A percentile compares a stretch with the other conserved stretches of the same genome.
Evolutionary conservation across 164 flowering plant species (phyloP).

Genomic region (Brasenia schreberi): DNA sequence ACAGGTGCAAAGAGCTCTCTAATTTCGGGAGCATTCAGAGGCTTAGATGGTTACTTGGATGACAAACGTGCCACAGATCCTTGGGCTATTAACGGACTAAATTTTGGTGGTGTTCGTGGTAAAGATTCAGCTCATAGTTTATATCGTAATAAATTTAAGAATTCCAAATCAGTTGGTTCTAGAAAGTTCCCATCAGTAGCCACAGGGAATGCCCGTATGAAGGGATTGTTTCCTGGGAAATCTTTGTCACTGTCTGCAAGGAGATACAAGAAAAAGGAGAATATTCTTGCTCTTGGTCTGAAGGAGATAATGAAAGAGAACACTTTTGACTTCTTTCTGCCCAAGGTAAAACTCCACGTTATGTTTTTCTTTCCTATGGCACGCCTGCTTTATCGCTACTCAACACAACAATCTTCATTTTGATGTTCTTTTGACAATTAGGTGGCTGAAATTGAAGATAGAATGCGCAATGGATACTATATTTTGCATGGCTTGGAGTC

Average conservation of each 20-base stretch:
- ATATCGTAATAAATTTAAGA: constrained; percentile 47
- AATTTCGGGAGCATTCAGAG: constrained; percentile 20
- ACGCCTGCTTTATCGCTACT: no score
- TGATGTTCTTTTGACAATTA: constrained; percentile 9
- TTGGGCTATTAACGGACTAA: neutral
- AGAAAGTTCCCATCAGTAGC: constrained; percentile 66
- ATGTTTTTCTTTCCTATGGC: neutral
- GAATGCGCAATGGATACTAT: constrained; percentile 84
- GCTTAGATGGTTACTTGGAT: constrained; percentile 28
- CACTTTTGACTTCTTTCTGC: constrained; percentile 68
- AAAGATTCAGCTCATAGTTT: constrained; percentile 32
- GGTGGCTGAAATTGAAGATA: constrained; percentile 82
- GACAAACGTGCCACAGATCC: constrained; percentile 14
- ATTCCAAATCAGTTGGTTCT: constrained; percentile 70
- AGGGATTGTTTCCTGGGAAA: constrained; percentile 64
- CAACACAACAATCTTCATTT: neutral
- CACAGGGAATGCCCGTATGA: constrained; percentile 84
- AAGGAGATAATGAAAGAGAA: constrained; percentile 85
- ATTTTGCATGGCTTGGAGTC: constrained; percentile 59
- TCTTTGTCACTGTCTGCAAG: constrained; percentile 23
- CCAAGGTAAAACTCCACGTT: constrained; percentile 43
- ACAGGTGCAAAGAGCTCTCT: constrained; percentile 32
- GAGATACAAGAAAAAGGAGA: constrained; percentile 70
- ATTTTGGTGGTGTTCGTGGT: constrained; percentile 8
- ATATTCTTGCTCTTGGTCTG: constrained; percentile 52